A percentile compares a stretch with the other conserved stretches of the same genome.
Conservation (phyloP, 1,284 basidiomycete species). For the Hemileia vastatrix region DNA sequence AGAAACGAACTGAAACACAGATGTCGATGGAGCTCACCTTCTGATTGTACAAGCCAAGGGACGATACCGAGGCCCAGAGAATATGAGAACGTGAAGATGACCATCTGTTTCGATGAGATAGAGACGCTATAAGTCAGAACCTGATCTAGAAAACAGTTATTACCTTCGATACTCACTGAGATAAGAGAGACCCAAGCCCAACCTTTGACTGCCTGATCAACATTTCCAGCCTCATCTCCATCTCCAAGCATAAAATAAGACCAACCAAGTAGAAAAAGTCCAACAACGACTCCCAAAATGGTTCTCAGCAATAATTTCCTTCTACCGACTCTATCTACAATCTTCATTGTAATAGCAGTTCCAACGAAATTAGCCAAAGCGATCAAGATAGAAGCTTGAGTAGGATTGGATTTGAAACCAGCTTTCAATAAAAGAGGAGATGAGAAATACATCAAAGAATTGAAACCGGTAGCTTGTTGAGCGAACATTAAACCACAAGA, state of each 20-base stretch:
- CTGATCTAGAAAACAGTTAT: not conserved
- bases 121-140: too few relatives aligned
- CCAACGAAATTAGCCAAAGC: constrained; percentile 35
- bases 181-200: not conserved
- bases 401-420: constrained; percentile 35
- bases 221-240: constrained; percentile 1
- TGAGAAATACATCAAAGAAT: constrained; percentile 30
- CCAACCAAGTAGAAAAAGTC: constrained; percentile 29
- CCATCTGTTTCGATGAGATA: too few relatives aligned
- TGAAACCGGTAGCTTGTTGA: constrained; percentile 29
- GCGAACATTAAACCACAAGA: constrained; percentile 31
- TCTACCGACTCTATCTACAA: constrained; percentile 32
- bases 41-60: too few relatives aligned
- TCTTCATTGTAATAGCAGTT: constrained; percentile 31
- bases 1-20: too few relatives aligned
- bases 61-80: too few relatives aligned
- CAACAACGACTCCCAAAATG: constrained; percentile 26
- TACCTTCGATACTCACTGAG: not conserved
- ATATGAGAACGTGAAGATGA: too few relatives aligned
- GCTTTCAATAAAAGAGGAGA: constrained; percentile 32
- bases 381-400: constrained; percentile 31
- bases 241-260: constrained; percentile 28
- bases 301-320: constrained; percentile 34
- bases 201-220: constrained; percentile 1
- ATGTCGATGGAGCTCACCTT: too few relatives aligned